Evolutionary conservation across 2,329 filamentous ascomycete species (phyloP), one percentile per base, ranked within the genome.

Genomic region (Hymenotorrendiella dingleyae): DNA sequence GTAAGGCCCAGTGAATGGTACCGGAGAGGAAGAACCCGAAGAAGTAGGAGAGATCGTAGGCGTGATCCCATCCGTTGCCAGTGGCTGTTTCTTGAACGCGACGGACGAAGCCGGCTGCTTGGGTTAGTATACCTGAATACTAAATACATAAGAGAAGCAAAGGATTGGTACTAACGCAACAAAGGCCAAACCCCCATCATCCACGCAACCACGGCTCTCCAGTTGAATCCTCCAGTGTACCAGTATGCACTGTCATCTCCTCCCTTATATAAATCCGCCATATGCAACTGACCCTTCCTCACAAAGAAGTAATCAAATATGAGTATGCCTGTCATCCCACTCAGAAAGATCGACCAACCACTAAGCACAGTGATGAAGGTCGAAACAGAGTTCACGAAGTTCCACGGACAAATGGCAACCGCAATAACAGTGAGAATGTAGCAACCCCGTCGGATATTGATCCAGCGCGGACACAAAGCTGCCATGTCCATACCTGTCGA

Each of bases 401-500:
- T 60, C 74, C 73, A 78, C 0, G 73, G 74, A 45, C 68, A 69
- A 27, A 68, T 63, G 0, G 63, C 62, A 24, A 71, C 67, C 10
- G 63, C 65, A 6, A 74, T 58, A 3, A 72, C 48, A 0, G 68
- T 62, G 4, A 65, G 68, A 29, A 78, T 59, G 45, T 72, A 71
- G 3, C 67, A 66, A 1, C 76, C 76, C 2, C 76, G 67, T 4
- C 73, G 62, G 44, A 78, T 78, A 54, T 75, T 76, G 58, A 80
- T 68, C 47, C 70, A 77, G 29, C 63, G 65, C 0, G 74, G 73
- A 44, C 69, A 69, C 0, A 77, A 57, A 1, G 68, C 71, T 0
- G 74, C 67, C 36, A 78, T 60, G 51, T 79, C 76, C 64, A 79
- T 76, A 5, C 74, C 75, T 3, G 67, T 65, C 0, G 68, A 68